phyloP scores from a whole-genome alignment of 495 filamentous ascomycete species.

The Lasiosphaeriaceae sp. region DNA sequence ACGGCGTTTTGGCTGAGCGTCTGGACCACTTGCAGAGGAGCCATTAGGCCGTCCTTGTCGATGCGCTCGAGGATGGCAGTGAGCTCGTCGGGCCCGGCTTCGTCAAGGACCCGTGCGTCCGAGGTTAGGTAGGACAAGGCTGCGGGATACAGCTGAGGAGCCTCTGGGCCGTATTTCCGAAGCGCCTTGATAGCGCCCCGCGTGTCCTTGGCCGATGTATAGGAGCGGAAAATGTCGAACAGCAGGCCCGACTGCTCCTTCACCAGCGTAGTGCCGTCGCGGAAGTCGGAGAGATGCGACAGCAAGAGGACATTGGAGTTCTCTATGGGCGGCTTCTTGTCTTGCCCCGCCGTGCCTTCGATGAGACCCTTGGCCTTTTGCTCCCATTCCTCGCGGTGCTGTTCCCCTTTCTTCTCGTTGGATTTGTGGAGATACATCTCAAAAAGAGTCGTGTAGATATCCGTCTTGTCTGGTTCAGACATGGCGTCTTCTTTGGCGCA shows the following conservation, averaged over 20 bases:
- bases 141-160: constrained; percentile 89
- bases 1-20: constrained; percentile 63
- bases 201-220: constrained; percentile 90
- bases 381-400: constrained; percentile 78
- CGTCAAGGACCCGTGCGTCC: constrained; percentile 71
- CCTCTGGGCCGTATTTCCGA: constrained; percentile 83
- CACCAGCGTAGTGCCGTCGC: constrained; percentile 85
- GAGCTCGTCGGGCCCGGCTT: constrained; percentile 80
- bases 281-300: constrained; percentile 86
- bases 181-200: constrained; percentile 83
- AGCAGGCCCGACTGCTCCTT: constrained; percentile 88
- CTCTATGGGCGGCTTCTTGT: constrained; percentile 70
- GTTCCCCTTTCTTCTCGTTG: constrained; percentile 60
- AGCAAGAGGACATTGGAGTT: constrained; percentile 91
- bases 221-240: constrained; percentile 95
- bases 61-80: constrained; percentile 79
- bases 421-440: constrained; percentile 96
- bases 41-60: constrained; percentile 86
- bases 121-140: constrained; percentile 93
- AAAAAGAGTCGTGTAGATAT: constrained; percentile 92
- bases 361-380: constrained; percentile 82
- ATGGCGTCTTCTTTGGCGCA: constrained; percentile 65
- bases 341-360: constrained; percentile 48
- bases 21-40: constrained; percentile 94
- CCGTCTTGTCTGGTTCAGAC: constrained; percentile 64